Percentiles rank a stretch among this genome's conserved stretches.
Evolutionary conservation across 768 basidiomycete genomes (phyloP).

Genomic region (Russula abietina): DNA sequence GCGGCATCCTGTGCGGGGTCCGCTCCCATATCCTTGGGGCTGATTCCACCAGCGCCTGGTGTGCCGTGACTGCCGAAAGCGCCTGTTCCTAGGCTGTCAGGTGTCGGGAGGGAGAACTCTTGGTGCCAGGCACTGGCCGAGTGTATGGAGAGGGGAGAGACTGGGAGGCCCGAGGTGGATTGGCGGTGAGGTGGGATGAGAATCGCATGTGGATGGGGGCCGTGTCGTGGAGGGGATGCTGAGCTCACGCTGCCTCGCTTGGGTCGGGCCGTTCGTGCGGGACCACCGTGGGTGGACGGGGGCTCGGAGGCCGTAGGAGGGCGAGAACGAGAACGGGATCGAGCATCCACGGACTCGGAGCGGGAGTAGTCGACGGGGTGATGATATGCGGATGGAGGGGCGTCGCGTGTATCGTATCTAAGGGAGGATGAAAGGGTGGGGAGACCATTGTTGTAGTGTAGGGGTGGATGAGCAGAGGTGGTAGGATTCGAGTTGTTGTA

Average conservation of each 20-base stretch:
- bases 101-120: constrained; percentile 32
- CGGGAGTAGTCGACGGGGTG: constrained; percentile 28
- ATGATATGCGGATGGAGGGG: constrained; percentile 29
- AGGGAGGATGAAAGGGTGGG: constrained; percentile 34
- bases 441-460: constrained; percentile 34
- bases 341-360: constrained; percentile 22
- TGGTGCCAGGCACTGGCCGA: constrained; percentile 20
- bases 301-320: constrained; percentile 39
- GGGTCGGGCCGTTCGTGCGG: constrained; percentile 42
- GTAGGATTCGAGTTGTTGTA: constrained; percentile 25
- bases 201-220: constrained; percentile 52
- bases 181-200: constrained; percentile 47
- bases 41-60: constrained; percentile 28
- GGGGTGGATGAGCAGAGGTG: constrained; percentile 10
- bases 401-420: constrained; percentile 32
- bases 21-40: constrained; percentile 33
- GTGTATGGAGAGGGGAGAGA: constrained; percentile 29
- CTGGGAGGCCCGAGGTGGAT: constrained; percentile 27
- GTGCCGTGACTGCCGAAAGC: constrained; percentile 22
- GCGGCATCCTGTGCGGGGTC: constrained; percentile 29
- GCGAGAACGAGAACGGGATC: constrained; percentile 37
- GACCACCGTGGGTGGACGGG: constrained; percentile 30
- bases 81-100: constrained; percentile 26
- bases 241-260: constrained; percentile 57
- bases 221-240: constrained; percentile 44